phyloP scores from a whole-genome alignment of 2,329 filamentous ascomycete species.

The Sphaerulina musiva region DNA sequence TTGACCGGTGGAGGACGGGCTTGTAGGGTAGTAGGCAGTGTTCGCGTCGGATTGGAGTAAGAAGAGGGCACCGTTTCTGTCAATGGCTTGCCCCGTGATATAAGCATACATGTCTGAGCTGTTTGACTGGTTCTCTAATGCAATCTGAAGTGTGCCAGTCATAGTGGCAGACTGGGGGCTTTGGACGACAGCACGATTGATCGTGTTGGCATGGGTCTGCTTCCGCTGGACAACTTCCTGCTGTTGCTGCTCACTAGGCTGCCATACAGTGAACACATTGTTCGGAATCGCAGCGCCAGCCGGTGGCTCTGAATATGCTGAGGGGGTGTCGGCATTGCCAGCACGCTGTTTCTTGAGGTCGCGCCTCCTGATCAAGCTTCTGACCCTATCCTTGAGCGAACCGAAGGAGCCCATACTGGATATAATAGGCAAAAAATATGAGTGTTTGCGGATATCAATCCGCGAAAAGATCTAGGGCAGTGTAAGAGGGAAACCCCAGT shows the following conservation, averaged over 20 bases:
- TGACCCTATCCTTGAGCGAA: slow-evolving; percentile 20
- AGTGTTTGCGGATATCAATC: not conserved
- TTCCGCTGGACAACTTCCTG: slow-evolving; percentile 4
- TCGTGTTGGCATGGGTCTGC: slow-evolving; percentile 6
- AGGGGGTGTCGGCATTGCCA: not conserved
- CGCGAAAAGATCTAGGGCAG: no score
- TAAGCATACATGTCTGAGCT: slow-evolving; percentile 33
- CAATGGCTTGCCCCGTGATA: slow-evolving; percentile 47
- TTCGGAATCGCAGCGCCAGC: not conserved
- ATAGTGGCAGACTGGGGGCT: slow-evolving; percentile 21
- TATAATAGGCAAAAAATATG: not conserved
- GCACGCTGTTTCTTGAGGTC: slow-evolving; percentile 12
- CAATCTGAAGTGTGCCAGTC: slow-evolving; percentile 28
- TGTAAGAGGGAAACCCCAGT: not conserved
- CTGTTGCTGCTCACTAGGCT: slow-evolving; percentile 9
- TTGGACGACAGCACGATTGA: slow-evolving; percentile 14
- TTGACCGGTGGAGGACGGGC: slow-evolving; percentile 30
- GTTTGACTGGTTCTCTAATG: slow-evolving; percentile 31
- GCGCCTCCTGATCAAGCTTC: slow-evolving; percentile 17
- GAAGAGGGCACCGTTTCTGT: slow-evolving; percentile 32
- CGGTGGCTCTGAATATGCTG: not conserved
- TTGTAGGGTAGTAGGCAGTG: slow-evolving; percentile 34
- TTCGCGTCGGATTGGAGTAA: slow-evolving; percentile 33
- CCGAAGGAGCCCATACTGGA: slow-evolving; percentile 6
- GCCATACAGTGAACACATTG: slow-evolving; percentile 8